These are phyloP conservation scores for Fusarium sp. DNA, from an alignment of 2,329 filamentous ascomycete genomes.

Conservation along the genomic window DNA sequence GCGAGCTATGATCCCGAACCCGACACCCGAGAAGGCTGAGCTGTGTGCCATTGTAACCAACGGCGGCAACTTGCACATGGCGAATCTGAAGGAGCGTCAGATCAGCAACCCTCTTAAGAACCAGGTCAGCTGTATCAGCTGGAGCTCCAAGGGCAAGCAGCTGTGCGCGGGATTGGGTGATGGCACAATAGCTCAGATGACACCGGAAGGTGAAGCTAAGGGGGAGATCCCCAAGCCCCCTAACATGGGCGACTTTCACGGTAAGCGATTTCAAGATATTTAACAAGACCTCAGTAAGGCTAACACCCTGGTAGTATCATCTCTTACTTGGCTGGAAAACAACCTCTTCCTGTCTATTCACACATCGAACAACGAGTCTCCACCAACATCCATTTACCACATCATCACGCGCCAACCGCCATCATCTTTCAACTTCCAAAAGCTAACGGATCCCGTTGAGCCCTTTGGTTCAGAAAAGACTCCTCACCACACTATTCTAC, in stretches of 20 bases:
- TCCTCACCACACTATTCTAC: constrained; percentile 81
- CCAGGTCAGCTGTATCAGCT: constrained; percentile 85
- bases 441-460: constrained; percentile 78
- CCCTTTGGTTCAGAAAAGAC: constrained; percentile 75
- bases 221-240: constrained; percentile 84
- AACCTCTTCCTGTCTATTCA: constrained; percentile 85
- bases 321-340: constrained; percentile 89
- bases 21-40: constrained; percentile 76
- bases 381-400: constrained; percentile 79
- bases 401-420: constrained; percentile 76
- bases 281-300: background rate
- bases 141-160: constrained; percentile 95
- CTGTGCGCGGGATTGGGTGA: constrained; percentile 86
- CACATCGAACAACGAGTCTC: constrained; percentile 70
- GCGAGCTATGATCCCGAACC: constrained; percentile 83
- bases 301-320: constrained; percentile 69
- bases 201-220: constrained; percentile 81
- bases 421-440: constrained; percentile 76
- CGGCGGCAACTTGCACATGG: constrained; percentile 85
- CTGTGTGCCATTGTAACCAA: constrained; percentile 84
- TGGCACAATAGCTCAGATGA: constrained; percentile 85
- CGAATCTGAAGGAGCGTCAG: constrained; percentile 77
- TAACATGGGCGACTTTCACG: constrained; percentile 73
- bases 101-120: constrained; percentile 75
- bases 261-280: constrained; percentile 59